phyloP scores from a whole-genome alignment of 371 early-diverging fungal species.

The Lichtheimia ornata region DNA sequence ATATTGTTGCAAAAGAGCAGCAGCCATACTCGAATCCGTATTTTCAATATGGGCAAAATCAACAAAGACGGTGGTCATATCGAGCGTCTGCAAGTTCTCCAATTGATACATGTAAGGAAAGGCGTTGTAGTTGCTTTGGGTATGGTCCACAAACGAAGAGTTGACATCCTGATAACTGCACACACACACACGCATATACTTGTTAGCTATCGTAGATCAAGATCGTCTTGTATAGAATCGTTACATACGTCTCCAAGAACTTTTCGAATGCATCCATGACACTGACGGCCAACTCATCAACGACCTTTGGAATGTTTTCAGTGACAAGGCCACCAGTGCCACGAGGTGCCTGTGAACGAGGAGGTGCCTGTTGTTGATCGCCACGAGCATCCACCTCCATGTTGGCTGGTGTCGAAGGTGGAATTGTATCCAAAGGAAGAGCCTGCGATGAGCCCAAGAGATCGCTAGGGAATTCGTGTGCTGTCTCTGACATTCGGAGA shows the following conservation, averaged over 20 bases:
- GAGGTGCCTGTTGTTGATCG: constrained; percentile 15
- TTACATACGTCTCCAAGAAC: constrained; percentile 68
- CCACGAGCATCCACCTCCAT: constrained; percentile 37
- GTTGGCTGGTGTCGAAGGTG: constrained; percentile 32
- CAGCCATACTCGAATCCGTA: constrained; percentile 69
- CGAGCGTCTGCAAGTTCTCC: constrained; percentile 56
- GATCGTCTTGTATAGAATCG: neutral
- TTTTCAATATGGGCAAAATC: constrained; percentile 73
- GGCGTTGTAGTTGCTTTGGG: constrained; percentile 9
- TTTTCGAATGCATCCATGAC: constrained; percentile 78
- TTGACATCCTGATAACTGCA: constrained; percentile 32
- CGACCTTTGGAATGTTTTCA: constrained; percentile 57
- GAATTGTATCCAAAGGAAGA: constrained; percentile 21
- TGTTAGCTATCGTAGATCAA: neutral
- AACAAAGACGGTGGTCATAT: constrained; percentile 73
- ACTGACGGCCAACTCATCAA: constrained; percentile 79
- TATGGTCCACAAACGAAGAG: constrained; percentile 27
- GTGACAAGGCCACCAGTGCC: constrained; percentile 32
- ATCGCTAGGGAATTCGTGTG: constrained; percentile 24
- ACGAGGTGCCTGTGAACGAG: constrained; percentile 21
- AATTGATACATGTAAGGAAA: constrained; percentile 63
- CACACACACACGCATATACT: too few relatives aligned
- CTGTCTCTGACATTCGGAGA: constrained; percentile 21
- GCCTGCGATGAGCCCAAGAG: constrained; percentile 25
- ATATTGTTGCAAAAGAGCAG: constrained; percentile 72